Evolutionary conservation across 306 rosid species (phyloP).

Genomic region (Castanopsis chinensis): DNA sequence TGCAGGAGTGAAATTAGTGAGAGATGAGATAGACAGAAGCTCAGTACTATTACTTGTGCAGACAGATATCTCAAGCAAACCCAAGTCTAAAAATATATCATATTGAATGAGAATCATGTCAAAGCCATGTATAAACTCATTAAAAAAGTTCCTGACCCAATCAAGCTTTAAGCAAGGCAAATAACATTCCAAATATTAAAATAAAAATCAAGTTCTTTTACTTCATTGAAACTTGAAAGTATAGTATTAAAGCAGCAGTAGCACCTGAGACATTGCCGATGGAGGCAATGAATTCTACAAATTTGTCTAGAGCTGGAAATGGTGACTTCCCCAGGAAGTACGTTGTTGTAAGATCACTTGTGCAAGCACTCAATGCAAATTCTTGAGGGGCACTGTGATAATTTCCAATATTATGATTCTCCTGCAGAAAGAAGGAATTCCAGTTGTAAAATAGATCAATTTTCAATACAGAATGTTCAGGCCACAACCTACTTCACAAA

Average conservation of each 20-base stretch:
- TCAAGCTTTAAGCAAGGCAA: slow-evolving; percentile 7
- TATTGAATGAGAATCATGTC: neutral
- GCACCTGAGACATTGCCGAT: slow-evolving; percentile 74
- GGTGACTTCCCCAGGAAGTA: slow-evolving; percentile 80
- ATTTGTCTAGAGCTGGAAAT: slow-evolving; percentile 69
- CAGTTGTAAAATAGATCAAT: neutral
- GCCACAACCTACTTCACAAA: neutral
- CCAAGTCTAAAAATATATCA: neutral
- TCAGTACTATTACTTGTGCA: neutral
- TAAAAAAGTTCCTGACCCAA: neutral
- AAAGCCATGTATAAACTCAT: slow-evolving; percentile 1
- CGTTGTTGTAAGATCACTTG: slow-evolving; percentile 52
- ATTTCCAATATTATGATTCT: slow-evolving; percentile 39
- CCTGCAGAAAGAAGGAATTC: slow-evolving; percentile 42
- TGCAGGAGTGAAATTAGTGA: neutral
- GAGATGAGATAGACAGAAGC: neutral
- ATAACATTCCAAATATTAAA: neutral
- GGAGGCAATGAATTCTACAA: slow-evolving; percentile 65
- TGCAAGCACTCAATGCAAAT: slow-evolving; percentile 32
- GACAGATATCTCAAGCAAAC: slow-evolving; percentile 4
- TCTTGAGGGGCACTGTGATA: slow-evolving; percentile 32
- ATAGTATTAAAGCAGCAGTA: neutral
- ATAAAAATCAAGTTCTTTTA: neutral
- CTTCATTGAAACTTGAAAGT: slow-evolving; percentile 11
- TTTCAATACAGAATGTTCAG: neutral